These are phyloP conservation scores for Fusarium mangiferae DNA, from an alignment of 2,329 filamentous ascomycete genomes.

Conservation along the genomic window DNA sequence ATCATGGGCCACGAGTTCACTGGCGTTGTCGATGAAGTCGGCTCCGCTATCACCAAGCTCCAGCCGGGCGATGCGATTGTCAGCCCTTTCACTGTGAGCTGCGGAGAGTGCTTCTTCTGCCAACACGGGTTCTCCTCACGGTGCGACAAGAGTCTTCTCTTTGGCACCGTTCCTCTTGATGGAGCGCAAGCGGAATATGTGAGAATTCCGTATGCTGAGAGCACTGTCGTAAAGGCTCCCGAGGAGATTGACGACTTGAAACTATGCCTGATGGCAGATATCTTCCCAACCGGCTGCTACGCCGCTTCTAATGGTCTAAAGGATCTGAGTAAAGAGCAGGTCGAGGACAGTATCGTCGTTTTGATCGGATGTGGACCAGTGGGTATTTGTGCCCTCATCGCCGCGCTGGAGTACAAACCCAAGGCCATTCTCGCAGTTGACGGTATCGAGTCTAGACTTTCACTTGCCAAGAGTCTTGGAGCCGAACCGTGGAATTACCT, in stretches of 20 bases:
- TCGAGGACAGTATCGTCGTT: background rate
- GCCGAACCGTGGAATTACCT: constrained; percentile 73
- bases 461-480: constrained; percentile 1
- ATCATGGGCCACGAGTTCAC: constrained; percentile 86
- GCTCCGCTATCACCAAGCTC: constrained; percentile 56
- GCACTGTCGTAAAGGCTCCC: constrained; percentile 24
- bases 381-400: constrained; percentile 24
- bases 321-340: background rate
- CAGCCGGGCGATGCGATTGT: constrained; percentile 13
- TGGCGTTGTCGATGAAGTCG: constrained; percentile 75
- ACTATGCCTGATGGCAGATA: constrained; percentile 36
- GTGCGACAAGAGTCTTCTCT: constrained; percentile 19
- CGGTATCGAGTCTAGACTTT: constrained; percentile 16
- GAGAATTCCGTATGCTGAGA: constrained; percentile 21
- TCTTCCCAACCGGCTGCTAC: constrained; percentile 31
- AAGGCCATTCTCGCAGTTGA: constrained; percentile 19
- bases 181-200: constrained; percentile 32
- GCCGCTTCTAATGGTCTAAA: constrained; percentile 66
- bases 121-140: constrained; percentile 11
- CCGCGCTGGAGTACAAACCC: constrained; percentile 15
- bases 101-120: constrained; percentile 34
- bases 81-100: constrained; percentile 30
- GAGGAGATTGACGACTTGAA: constrained; percentile 12
- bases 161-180: constrained; percentile 10
- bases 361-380: constrained; percentile 34